Evolutionary conservation across 352 stramenopile species (phyloP).

Genomic region (Albugo candida): DNA sequence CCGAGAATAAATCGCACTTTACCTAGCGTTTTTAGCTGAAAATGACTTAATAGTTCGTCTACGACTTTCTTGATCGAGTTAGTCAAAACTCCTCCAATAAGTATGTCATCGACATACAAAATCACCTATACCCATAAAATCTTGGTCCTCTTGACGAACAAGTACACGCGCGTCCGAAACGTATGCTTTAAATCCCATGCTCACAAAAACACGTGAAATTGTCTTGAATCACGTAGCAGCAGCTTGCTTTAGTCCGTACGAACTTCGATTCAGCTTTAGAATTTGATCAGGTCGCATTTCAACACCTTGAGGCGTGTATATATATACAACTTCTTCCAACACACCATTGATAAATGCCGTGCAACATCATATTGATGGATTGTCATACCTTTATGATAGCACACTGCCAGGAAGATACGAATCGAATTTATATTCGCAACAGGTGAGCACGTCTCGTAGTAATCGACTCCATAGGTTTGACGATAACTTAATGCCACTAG

Average conservation of each 20-base stretch:
- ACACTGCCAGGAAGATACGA: slow-evolving; percentile 10
- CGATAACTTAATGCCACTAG: slow-evolving; percentile 10
- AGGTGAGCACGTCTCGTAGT: slow-evolving; percentile 11
- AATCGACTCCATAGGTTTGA: slow-evolving; percentile 11
- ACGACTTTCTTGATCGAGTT: no score
- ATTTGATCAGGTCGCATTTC: neutral
- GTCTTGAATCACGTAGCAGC: slow-evolving; percentile 12
- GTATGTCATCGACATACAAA: neutral
- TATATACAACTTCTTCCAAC: slow-evolving; percentile 7
- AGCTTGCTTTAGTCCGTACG: slow-evolving; percentile 21
- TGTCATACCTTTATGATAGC: slow-evolving; percentile 1
- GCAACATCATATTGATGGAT: slow-evolving; percentile 11
- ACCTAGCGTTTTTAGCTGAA: no score
- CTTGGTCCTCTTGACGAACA: neutral
- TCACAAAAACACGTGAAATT: slow-evolving; percentile 8
- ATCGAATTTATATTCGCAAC: slow-evolving; percentile 10
- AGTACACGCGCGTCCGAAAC: neutral
- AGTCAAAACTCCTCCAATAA: neutral
- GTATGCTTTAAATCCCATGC: neutral
- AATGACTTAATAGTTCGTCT: no score
- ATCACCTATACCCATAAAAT: neutral
- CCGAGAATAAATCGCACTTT: no score
- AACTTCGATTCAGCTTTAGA: neutral
- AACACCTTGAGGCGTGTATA: slow-evolving; percentile 1
- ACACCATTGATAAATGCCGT: slow-evolving; percentile 7